Conservation (phyloP, 495 filamentous ascomycete species). For the Podospora conica region DNA sequence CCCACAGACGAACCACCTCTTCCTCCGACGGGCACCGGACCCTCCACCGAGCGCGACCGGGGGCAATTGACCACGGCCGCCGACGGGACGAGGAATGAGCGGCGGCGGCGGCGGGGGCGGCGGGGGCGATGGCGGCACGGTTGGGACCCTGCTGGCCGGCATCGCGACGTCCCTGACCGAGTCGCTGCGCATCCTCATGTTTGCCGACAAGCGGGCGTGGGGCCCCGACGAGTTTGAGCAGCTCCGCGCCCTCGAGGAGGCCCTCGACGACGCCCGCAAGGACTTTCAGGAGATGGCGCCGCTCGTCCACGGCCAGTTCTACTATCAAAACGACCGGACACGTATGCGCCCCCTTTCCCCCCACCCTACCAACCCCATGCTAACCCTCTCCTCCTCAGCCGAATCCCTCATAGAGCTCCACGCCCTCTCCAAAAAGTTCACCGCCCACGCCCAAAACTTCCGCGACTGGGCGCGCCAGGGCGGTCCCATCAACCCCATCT, state of each 20-base stretch:
- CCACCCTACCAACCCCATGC: background rate
- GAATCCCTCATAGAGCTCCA: conserved; percentile 40
- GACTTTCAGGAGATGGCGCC: conserved; percentile 45
- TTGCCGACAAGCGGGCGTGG: conserved; percentile 47
- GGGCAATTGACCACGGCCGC: background rate
- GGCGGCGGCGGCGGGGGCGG: conserved; percentile 14
- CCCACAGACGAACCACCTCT: background rate
- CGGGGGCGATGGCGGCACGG: conserved; percentile 32
- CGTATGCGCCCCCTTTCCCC: conserved; percentile 24
- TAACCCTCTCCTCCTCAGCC: conserved; percentile 26
- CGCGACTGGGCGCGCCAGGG: conserved; percentile 40
- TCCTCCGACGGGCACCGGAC: background rate
- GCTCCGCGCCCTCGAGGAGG: conserved; percentile 38
- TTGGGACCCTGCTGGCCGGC: conserved; percentile 43
- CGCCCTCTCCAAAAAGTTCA: conserved; percentile 31
- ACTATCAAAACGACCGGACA: conserved; percentile 45
- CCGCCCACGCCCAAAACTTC: conserved; percentile 35
- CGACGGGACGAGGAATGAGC: conserved; percentile 12
- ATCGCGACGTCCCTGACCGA: conserved; percentile 41
- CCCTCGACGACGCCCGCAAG: conserved; percentile 45
- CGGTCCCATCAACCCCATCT: conserved; percentile 40
- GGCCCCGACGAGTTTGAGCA: conserved; percentile 46
- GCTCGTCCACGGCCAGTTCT: conserved; percentile 41
- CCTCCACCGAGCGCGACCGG: background rate
- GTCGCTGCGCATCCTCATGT: conserved; percentile 41